Evolutionary conservation across 257 asterid species (phyloP).

Genomic region (Agastache rugosa): DNA sequence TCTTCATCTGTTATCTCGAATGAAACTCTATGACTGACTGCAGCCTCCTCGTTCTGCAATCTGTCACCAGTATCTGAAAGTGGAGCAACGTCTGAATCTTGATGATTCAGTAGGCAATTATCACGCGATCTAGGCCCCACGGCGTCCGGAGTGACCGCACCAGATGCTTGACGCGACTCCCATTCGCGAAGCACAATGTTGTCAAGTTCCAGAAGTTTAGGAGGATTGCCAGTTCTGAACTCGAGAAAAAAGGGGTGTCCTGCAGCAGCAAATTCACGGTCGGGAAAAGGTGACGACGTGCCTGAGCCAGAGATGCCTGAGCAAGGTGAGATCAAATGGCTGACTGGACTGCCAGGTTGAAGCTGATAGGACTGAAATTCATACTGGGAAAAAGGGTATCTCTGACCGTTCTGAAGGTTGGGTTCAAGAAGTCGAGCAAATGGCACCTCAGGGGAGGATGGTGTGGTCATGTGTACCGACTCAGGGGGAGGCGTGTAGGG

Average conservation of each 20-base stretch:
- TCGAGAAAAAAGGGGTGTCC: conserved; percentile 70
- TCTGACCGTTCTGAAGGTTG: conserved; percentile 57
- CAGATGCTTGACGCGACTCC: conserved; percentile 78
- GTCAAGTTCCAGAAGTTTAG: conserved; percentile 77
- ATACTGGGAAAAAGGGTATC: conserved; percentile 59
- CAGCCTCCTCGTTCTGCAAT: conserved; percentile 44
- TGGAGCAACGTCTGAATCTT: conserved; percentile 52
- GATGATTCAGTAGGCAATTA: conserved; percentile 46
- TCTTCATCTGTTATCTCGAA: conserved; percentile 77
- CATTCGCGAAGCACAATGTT: conserved; percentile 66
- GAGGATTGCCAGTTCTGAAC: conserved; percentile 58
- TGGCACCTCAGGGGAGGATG: conserved; percentile 98
- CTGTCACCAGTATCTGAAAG: conserved; percentile 44
- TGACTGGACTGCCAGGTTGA: conserved; percentile 95
- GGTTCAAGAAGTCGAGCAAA: conserved; percentile 90
- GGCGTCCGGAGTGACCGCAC: conserved; percentile 72
- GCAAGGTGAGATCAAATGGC: conserved; percentile 91
- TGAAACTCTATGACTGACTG: conserved; percentile 69
- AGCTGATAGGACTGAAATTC: conserved; percentile 90
- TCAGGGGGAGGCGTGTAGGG: conserved; percentile 98
- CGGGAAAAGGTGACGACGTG: conserved; percentile 83
- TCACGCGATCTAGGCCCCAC: conserved; percentile 45
- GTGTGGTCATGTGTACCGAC: conserved; percentile 80
- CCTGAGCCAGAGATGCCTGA: conserved; percentile 94
- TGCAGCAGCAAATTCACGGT: conserved; percentile 53